Base-by-base conservation (phyloP, 768 basidiomycete species). In the Russula brevipes region DNA sequence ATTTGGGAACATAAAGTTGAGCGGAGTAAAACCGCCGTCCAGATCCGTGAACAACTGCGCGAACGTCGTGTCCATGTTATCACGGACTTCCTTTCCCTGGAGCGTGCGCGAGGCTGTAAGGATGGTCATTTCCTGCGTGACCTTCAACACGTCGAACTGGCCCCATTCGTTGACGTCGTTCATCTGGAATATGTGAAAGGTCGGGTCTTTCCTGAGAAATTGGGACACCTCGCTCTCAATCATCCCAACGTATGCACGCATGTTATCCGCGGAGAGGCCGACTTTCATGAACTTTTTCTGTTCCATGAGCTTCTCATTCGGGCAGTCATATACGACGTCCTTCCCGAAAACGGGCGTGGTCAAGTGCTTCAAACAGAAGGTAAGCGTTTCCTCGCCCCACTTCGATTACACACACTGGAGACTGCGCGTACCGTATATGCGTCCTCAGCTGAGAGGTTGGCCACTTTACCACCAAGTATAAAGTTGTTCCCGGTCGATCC, bases 271-370 rank as follows among this genome's bases (percentile, higher is more conserved):
- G 11, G 94, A 91, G 24, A 99, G 84, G 30, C 97, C 95, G 65
- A 94, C 86, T 78, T 99, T 99, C 75, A 98, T 88, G 71, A 98
- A 98, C 73, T 89, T 90, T 81, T 99, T 99, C 74, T 99, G 97
- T 70, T 99, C 94, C 95, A 99, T 98, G 75, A 99, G 87, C 50
- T 90, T 77, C 52, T 95, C 91, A 74, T 98, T 98, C 38, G 97
- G 96, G 55, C 91, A 86, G 69, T 98, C 97, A 73, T 98, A 99
- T 11, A 98, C 95, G 51, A 99, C 97, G 52, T 92, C 95, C 71
- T 93, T 94, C 50, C 97, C 97, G 70, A 99, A 99, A 12, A 98
- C 87, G 4, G 96, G 96, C 0, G 89, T 95, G 0, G 94, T 96
- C 50, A 95, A 76, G 72, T 91, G 89, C 94, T 96, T 68, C 17